Conservation (phyloP, 2,329 filamentous ascomycete species). For the Talaromyces sp. region DNA sequence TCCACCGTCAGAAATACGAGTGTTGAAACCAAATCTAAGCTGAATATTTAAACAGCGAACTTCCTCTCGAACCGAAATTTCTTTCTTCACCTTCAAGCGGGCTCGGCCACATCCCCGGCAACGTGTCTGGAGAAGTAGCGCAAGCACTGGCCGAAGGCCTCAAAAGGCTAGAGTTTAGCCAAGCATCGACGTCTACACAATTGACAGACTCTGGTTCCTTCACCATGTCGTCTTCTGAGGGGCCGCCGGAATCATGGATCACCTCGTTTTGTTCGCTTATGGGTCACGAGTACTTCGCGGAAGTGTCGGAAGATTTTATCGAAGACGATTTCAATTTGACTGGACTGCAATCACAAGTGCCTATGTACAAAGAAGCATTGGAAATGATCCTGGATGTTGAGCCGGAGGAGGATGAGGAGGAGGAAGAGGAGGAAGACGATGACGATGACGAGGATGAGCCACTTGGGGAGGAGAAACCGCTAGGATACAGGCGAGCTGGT, state of each 20-base stretch:
- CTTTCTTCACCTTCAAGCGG: background rate
- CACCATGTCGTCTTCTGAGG: conserved; percentile 41
- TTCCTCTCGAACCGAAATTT: background rate
- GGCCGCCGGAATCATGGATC: conserved; percentile 85
- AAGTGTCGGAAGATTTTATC: conserved; percentile 98
- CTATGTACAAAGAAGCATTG: conserved; percentile 97
- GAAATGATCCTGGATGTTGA: conserved; percentile 99
- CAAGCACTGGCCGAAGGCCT: conserved; percentile 44
- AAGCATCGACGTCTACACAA: conserved; percentile 39
- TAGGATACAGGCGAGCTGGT: conserved; percentile 45
- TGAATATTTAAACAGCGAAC: background rate
- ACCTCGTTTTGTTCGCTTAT: conserved; percentile 92
- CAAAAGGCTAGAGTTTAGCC: conserved; percentile 42
- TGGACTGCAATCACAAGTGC: conserved; percentile 87
- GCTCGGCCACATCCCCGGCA: conserved; percentile 26
- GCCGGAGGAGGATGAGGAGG: conserved; percentile 74
- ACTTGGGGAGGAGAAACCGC: conserved; percentile 50
- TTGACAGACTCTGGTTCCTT: conserved; percentile 34
- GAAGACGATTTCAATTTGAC: conserved; percentile 99
- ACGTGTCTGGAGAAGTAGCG: conserved; percentile 42
- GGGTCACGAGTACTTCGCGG: conserved; percentile 97
- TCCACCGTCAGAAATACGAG: background rate
- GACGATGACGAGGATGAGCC: conserved; percentile 62
- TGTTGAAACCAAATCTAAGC: background rate
- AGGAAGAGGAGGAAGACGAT: conserved; percentile 62